Conservation (phyloP, 805 yeast species). For the Candida vartiovaarae region DNA sequence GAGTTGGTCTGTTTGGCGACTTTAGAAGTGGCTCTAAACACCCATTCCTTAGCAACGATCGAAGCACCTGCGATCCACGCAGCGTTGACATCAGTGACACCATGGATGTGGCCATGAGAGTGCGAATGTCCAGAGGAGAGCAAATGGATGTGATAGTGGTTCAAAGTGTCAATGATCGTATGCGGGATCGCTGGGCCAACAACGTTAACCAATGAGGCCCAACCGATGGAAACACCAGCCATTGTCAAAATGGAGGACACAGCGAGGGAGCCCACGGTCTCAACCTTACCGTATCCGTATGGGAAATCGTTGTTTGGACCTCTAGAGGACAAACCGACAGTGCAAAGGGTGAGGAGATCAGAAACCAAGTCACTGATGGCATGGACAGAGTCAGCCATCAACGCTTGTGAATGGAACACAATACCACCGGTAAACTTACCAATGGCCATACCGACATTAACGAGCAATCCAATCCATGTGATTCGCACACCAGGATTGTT, state of each 20-base stretch:
- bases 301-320: constrained; percentile 61
- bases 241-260: constrained; percentile 76
- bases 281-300: constrained; percentile 87
- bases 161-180: constrained; percentile 45
- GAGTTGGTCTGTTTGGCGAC: constrained; percentile 76
- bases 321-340: constrained; percentile 70
- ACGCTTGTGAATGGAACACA: constrained; percentile 89
- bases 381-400: constrained; percentile 92
- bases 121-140: constrained; percentile 31
- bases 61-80: constrained; percentile 95
- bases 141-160: constrained; percentile 41
- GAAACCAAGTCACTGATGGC: constrained; percentile 86
- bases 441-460: constrained; percentile 79
- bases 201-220: constrained; percentile 67
- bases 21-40: constrained; percentile 73
- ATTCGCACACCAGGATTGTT: constrained; percentile 84
- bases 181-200: constrained; percentile 64
- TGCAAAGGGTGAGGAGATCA: constrained; percentile 81
- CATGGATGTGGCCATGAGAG: constrained; percentile 26
- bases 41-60: constrained; percentile 80
- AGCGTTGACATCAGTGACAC: constrained; percentile 72
- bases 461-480: constrained; percentile 84
- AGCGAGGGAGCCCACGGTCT: constrained; percentile 83
- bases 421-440: constrained; percentile 88
- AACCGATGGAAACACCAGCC: constrained; percentile 90